Base-by-base conservation (phyloP, 352 stramenopile species). In the Blastocystis sp. region DNA sequence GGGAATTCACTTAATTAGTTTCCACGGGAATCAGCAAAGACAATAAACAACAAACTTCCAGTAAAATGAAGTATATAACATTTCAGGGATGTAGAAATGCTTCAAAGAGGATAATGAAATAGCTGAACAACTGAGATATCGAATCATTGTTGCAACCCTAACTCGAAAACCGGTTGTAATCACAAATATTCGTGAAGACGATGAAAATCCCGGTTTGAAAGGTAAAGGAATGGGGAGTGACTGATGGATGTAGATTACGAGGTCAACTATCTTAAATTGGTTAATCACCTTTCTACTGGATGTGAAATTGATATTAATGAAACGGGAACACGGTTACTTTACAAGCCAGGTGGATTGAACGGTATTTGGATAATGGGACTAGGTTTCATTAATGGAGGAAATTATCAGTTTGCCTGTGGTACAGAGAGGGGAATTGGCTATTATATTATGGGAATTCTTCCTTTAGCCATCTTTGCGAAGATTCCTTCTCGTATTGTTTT, bases 251-350 rank as follows among this genome's bases (percentile, higher is more conserved):
- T 84, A 37, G 94, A 97, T 54, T 98, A 98, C 90, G 97, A 99
- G 92, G 96, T 96, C 42, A 97, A 93, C 90, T 98, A 98, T 89
- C 77, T 99, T 68, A 95, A 96, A 40, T 91, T 99, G 11, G 90
- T 99, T 56, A 96, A 99, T 92, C 93, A 93, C 78, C 92, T 99
- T 80, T 98, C 96, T 11, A 98, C 98, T 91, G 97, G 97, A 57
- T 97, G 93, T 68, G 94, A 97, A 82, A 95, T 99, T 73, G 96
- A 99, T 92, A 99, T 99, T 93, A 99, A 99, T 91, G 95, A 98
- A 89, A 99, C 97, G 0, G 97, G 97, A 82, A 99, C 97, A 35
- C 96, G 97, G 90, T 93, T 99, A 60, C 93, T 95, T 90, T 98
- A 98, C 91, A 94, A 94, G 87, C 97, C 97, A 35, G 73, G 73